These are phyloP conservation scores for Asterophora lycoperdoides DNA, from an alignment of 768 basidiomycete species.

Conservation along the genomic window DNA sequence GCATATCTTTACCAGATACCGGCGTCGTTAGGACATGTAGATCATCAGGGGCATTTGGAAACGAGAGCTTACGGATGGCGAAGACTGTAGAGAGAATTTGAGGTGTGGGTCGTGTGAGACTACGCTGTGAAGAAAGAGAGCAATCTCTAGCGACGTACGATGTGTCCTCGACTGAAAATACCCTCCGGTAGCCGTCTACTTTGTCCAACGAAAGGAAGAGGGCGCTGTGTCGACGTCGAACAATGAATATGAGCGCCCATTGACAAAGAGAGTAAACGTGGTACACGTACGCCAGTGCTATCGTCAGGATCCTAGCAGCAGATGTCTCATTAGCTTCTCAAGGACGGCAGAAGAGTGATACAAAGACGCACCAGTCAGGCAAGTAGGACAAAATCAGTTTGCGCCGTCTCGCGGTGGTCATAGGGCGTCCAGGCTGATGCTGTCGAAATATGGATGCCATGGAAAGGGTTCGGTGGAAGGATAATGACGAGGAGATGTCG, in stretches of 20 bases:
- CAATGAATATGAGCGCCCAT: background rate
- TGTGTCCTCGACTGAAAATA: conserved; percentile 75
- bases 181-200: conserved; percentile 69
- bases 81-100: conserved; percentile 26
- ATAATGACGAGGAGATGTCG: no score
- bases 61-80: conserved; percentile 34
- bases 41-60: background rate
- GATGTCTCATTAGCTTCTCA: background rate
- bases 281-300: conserved; percentile 55
- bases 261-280: background rate
- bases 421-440: no score
- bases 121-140: background rate
- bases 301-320: conserved; percentile 60
- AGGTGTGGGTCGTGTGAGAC: conserved; percentile 16
- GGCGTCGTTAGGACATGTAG: background rate
- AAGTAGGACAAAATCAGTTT: no score
- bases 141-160: conserved; percentile 44
- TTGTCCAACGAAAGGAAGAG: conserved; percentile 59
- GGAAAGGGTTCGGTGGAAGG: no score
- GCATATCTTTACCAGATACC: conserved; percentile 41
- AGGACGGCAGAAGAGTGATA: background rate
- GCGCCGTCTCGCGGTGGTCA: no score
- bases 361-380: conserved; percentile 50
- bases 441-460: no score
- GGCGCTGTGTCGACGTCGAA: conserved; percentile 34